A percentile compares a stretch with the other conserved stretches of the same genome.
Evolutionary conservation across 2,329 filamentous ascomycete genomes (phyloP).

Genomic region (Phoma herbarum): DNA sequence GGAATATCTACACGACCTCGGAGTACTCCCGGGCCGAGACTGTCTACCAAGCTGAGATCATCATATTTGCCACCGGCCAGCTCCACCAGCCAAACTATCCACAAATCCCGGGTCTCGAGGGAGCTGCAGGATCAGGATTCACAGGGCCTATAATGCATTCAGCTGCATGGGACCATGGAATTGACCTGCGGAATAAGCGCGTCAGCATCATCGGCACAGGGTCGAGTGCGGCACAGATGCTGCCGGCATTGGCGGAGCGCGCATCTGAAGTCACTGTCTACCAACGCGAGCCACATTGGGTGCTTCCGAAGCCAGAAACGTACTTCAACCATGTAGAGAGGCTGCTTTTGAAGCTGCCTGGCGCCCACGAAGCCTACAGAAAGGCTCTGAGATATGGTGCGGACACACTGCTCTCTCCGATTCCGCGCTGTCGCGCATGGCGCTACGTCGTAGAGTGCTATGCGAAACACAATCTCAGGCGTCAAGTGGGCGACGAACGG

Average conservation of each 20-base stretch:
- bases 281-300: background rate
- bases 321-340: background rate
- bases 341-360: background rate
- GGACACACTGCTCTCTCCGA: background rate
- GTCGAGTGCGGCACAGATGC: constrained; percentile 2
- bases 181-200: background rate
- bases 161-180: background rate
- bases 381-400: background rate
- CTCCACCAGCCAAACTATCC: background rate
- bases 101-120: background rate
- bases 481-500: background rate
- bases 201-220: constrained; percentile 7
- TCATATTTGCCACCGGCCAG: constrained; percentile 4
- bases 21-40: background rate
- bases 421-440: background rate
- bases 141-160: background rate
- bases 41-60: background rate
- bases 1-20: background rate
- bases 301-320: constrained; percentile 1
- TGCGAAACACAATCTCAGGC: background rate
- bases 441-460: background rate
- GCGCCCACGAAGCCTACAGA: background rate
- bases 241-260: background rate
- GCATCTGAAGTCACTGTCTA: background rate
- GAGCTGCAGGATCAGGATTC: too few species aligned